Conservation (phyloP, 2,329 filamentous ascomycete genomes). For the Chaetomium sp. region DNA sequence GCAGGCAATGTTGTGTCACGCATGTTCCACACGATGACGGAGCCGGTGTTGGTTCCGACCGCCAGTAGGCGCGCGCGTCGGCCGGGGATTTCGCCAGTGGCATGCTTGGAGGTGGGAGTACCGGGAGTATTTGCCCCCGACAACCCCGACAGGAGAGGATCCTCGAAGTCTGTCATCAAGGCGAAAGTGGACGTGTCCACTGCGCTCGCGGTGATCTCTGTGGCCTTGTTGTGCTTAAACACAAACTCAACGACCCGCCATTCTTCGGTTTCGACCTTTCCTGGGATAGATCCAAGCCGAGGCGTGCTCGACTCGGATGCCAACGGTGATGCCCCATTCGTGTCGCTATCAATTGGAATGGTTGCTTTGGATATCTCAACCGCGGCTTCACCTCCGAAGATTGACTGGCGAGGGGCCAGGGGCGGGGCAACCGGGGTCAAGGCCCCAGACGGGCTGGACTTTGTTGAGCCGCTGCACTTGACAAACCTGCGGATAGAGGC, state of each 20-base stretch:
- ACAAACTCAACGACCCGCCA: conserved; percentile 67
- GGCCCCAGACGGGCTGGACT: conserved; percentile 25
- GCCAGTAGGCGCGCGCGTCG: conserved; percentile 80
- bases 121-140: conserved; percentile 55
- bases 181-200: conserved; percentile 77
- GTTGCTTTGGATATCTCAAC: neutral
- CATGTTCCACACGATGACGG: conserved; percentile 83
- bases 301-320: conserved; percentile 18
- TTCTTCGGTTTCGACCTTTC: conserved; percentile 52
- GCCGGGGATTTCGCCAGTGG: conserved; percentile 70
- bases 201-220: conserved; percentile 68
- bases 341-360: neutral
- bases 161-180: conserved; percentile 71
- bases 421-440: conserved; percentile 23
- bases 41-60: conserved; percentile 75
- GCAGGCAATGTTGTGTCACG: conserved; percentile 64
- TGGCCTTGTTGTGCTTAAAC: conserved; percentile 60
- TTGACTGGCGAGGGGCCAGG: conserved; percentile 18
- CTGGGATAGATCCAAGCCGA: conserved; percentile 3
- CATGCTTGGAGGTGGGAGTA: conserved; percentile 47
- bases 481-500: conserved; percentile 50
- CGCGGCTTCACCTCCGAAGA: conserved; percentile 28
- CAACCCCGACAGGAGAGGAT: conserved; percentile 65
- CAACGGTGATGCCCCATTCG: neutral
- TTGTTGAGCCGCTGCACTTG: conserved; percentile 38